phyloP scores from a whole-genome alignment of 192 early-diverging fungal genomes.

The Coemansia sp. region DNA sequence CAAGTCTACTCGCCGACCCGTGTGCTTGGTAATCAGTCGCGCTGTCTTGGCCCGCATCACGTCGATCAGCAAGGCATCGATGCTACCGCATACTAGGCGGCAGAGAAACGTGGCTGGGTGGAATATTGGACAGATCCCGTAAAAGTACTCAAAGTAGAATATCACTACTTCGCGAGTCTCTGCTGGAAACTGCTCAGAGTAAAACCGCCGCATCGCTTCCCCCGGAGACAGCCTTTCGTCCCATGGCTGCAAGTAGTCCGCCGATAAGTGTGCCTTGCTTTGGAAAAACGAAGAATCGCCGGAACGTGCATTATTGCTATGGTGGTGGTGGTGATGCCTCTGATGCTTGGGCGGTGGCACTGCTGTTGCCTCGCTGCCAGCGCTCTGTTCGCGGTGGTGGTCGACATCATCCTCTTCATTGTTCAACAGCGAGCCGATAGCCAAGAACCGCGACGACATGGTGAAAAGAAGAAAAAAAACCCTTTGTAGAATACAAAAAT shows the following conservation, averaged over 20 bases:
- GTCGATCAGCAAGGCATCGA: slow-evolving; percentile 41
- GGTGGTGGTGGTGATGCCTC: background rate
- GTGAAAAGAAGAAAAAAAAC: too few species aligned
- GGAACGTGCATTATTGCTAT: too few species aligned
- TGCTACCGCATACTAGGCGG: slow-evolving; percentile 28
- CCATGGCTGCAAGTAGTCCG: background rate
- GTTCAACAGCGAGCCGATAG: background rate
- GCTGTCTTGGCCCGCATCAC: slow-evolving; percentile 43
- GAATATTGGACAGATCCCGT: slow-evolving; percentile 47
- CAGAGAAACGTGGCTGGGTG: slow-evolving; percentile 48
- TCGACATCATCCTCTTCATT: background rate
- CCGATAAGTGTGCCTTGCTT: background rate
- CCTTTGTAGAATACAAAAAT: too few species aligned
- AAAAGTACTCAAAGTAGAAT: slow-evolving; percentile 49
- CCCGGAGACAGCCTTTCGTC: slow-evolving; percentile 9
- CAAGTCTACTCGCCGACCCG: slow-evolving; percentile 23
- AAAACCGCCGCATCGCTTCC: slow-evolving; percentile 29
- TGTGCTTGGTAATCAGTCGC: slow-evolving; percentile 25
- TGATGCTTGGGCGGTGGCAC: background rate
- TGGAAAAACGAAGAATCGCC: too few species aligned
- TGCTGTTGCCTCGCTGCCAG: background rate
- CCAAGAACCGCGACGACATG: background rate
- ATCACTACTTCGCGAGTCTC: slow-evolving; percentile 39
- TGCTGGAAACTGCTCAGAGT: slow-evolving; percentile 22
- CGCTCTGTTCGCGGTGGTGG: background rate